These are phyloP conservation scores for Oxytropis ochrocephala DNA, from an alignment of 306 rosid genomes.

Conservation along the genomic window DNA sequence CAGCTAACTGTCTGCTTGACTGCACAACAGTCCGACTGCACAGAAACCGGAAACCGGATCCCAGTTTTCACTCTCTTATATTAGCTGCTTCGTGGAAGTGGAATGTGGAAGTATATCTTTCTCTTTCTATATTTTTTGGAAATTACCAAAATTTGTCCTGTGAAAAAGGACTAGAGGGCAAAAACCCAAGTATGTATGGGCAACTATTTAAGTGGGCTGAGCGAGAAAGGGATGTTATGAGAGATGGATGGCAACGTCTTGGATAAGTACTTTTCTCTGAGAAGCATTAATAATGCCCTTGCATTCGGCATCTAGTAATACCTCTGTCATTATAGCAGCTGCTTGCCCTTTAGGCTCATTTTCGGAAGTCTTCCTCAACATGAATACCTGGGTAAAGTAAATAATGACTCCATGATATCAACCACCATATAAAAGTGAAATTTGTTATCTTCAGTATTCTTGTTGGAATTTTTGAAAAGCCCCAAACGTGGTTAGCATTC, in stretches of 20 bases:
- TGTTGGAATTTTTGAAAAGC: not conserved
- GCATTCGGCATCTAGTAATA: slow-evolving; percentile 63
- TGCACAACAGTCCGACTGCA: too few species aligned
- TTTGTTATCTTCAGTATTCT: not conserved
- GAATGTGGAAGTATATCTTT: slow-evolving; percentile 8
- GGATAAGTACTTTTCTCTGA: slow-evolving; percentile 58
- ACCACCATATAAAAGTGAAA: slow-evolving; percentile 12
- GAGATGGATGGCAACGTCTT: slow-evolving; percentile 59
- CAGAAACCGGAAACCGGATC: too few species aligned
- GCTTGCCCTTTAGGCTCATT: slow-evolving; percentile 72
- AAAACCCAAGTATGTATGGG: slow-evolving; percentile 31
- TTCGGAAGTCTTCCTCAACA: slow-evolving; percentile 65
- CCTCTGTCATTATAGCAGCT: slow-evolving; percentile 67
- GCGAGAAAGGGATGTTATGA: slow-evolving; percentile 30
- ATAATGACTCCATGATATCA: not conserved
- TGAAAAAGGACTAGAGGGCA: slow-evolving; percentile 18
- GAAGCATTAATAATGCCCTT: slow-evolving; percentile 61
- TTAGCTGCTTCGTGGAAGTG: slow-evolving; percentile 14
- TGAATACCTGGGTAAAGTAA: slow-evolving; percentile 43
- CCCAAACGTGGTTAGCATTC: not conserved
- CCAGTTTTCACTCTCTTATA: slow-evolving; percentile 15
- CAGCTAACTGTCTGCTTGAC: too few species aligned
- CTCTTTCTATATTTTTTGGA: slow-evolving; percentile 1
- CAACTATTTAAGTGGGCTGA: not conserved
- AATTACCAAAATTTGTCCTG: slow-evolving; percentile 20